Conservation (phyloP, 352 stramenopile species). For the Phytophthora podocarpi region DNA sequence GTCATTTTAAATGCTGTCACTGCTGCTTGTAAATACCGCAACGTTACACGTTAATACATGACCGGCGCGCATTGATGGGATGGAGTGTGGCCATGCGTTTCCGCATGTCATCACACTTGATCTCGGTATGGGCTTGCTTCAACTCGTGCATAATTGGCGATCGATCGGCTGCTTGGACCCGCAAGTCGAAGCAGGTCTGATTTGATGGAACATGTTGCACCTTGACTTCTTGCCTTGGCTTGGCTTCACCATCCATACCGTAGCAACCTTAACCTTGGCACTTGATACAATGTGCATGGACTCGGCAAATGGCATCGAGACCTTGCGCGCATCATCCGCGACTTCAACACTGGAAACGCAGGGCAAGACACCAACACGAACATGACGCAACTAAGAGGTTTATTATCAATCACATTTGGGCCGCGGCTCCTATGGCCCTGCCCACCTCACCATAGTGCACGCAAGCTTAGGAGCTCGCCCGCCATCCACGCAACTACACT, state of each 20-base stretch:
- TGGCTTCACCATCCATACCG: background rate
- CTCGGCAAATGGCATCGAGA: constrained; percentile 43
- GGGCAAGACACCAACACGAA: background rate
- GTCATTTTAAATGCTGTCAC: background rate
- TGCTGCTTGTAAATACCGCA: constrained; percentile 14
- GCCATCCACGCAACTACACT: no score
- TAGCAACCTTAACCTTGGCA: constrained; percentile 7
- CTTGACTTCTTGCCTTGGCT: constrained; percentile 5
- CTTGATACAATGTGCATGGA: constrained; percentile 30
- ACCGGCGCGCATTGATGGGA: constrained; percentile 6
- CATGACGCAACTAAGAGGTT: constrained; percentile 14
- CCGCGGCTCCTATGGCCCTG: no score
- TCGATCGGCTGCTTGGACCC: constrained; percentile 16
- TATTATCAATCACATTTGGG: constrained; percentile 16
- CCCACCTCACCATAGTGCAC: no score
- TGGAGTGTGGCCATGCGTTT: constrained; percentile 16
- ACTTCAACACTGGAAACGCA: constrained; percentile 49
- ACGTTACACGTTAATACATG: no score
- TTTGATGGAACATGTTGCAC: no score
- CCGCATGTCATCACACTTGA: constrained; percentile 19
- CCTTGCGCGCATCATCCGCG: constrained; percentile 60
- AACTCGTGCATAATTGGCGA: constrained; percentile 27
- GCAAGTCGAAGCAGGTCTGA: constrained; percentile 20
- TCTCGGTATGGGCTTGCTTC: constrained; percentile 10
- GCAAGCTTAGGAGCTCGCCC: no score